A percentile compares a stretch with the other conserved stretches of the same genome.
These are phyloP conservation scores for Pichia sp. DNA, from an alignment of 1,139 yeast species.

Conservation along the genomic window DNA sequence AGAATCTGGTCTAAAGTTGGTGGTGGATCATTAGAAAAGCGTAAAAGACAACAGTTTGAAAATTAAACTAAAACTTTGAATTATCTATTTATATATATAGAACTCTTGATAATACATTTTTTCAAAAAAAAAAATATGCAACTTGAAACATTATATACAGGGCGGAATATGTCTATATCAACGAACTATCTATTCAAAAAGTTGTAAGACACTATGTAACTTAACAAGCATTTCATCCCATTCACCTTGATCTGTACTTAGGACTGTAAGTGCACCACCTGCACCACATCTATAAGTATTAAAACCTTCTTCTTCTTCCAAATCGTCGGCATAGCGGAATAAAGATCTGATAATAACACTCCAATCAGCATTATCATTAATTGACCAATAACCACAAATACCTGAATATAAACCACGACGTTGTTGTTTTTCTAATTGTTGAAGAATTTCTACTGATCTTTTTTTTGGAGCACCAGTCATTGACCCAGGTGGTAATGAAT, in stretches of 20 bases:
- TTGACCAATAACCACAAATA: slow-evolving; percentile 91
- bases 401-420: slow-evolving; percentile 91
- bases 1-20: slow-evolving; percentile 9
- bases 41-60: slow-evolving; percentile 24
- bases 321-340: slow-evolving; percentile 55
- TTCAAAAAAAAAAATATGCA: too few relatives aligned
- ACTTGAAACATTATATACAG: not conserved
- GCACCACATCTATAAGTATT: slow-evolving; percentile 84
- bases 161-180: not conserved
- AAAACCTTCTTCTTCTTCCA: slow-evolving; percentile 30
- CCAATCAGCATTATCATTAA: slow-evolving; percentile 89
- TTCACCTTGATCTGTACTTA: slow-evolving; percentile 75
- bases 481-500: slow-evolving; percentile 92
- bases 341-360: slow-evolving; percentile 87
- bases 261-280: slow-evolving; percentile 94
- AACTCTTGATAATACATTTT: too few relatives aligned
- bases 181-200: slow-evolving; percentile 33
- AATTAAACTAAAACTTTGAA: slow-evolving; percentile 14
- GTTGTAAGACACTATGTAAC: slow-evolving; percentile 69
- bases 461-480: slow-evolving; percentile 99
- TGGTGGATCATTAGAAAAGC: slow-evolving; percentile 23
- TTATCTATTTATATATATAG: not conserved
- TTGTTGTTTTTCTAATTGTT: slow-evolving; percentile 40
- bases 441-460: slow-evolving; percentile 79
- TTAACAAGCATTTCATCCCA: slow-evolving; percentile 91